phyloP scores from a whole-genome alignment of 805 yeast genomes.

The Lachancea meyersii region DNA sequence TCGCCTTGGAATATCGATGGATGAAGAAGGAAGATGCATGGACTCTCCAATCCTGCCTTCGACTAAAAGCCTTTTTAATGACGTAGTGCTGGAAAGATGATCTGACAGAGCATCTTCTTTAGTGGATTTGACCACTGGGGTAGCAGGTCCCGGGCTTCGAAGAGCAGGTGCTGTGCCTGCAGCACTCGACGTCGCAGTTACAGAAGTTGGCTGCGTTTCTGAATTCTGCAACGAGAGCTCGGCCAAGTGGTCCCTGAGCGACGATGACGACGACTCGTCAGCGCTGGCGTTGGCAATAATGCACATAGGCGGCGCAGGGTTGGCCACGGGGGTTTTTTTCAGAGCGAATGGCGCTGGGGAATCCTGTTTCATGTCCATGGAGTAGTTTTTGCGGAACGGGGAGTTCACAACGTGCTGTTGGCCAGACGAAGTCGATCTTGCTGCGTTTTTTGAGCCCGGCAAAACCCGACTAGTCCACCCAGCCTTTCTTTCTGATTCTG shows the following conservation, averaged over 20 bases:
- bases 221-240: conserved; percentile 15
- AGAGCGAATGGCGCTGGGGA: conserved; percentile 1
- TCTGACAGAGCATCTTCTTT: conserved; percentile 18
- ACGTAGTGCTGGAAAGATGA: conserved; percentile 13
- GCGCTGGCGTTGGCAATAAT: conserved; percentile 6
- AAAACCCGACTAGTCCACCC: conserved; percentile 5
- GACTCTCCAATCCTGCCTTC: conserved; percentile 11
- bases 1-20: conserved; percentile 7
- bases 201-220: conserved; percentile 3
- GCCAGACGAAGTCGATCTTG: neutral
- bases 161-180: conserved; percentile 10
- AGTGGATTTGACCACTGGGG: conserved; percentile 21
- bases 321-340: conserved; percentile 3
- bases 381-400: conserved; percentile 8
- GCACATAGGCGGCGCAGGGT: conserved; percentile 10
- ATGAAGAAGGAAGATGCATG: conserved; percentile 1
- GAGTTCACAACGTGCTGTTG: conserved; percentile 2
- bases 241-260: conserved; percentile 18
- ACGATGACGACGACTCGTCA: conserved; percentile 9
- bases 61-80: conserved; percentile 19
- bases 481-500: conserved; percentile 2
- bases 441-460: neutral
- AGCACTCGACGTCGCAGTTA: conserved; percentile 1
- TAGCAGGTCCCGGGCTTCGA: conserved; percentile 20
- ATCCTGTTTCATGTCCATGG: conserved; percentile 2